A percentile compares a stretch with the other conserved stretches of the same genome.
These are phyloP conservation scores for Lentinula guzmanii DNA, from an alignment of 768 basidiomycete species.

Conservation along the genomic window DNA sequence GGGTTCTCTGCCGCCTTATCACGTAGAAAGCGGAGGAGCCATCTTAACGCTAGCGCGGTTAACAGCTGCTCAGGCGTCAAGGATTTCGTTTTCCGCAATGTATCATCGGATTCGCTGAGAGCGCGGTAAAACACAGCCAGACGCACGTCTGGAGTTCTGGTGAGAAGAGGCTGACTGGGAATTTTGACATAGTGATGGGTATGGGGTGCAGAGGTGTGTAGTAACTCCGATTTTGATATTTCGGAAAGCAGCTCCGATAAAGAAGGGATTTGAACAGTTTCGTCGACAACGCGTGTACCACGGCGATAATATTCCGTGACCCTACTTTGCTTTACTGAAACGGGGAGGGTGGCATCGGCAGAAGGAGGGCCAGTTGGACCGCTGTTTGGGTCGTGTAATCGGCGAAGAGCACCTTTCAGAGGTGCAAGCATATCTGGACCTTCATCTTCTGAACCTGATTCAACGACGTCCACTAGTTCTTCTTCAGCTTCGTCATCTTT, in stretches of 20 bases:
- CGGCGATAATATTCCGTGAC: constrained; percentile 33
- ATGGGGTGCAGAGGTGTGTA: background rate
- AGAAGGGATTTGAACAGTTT: constrained; percentile 46
- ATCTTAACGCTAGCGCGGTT: constrained; percentile 54
- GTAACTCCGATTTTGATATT: constrained; percentile 20
- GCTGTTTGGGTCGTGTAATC: constrained; percentile 40
- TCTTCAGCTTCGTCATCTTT: constrained; percentile 44
- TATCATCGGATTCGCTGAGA: constrained; percentile 20
- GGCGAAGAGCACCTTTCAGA: constrained; percentile 59
- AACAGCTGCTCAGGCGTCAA: constrained; percentile 20
- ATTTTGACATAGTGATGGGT: constrained; percentile 12
- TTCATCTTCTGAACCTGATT: constrained; percentile 49
- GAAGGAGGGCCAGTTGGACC: constrained; percentile 28
- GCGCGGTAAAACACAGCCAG: constrained; percentile 50
- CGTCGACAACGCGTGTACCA: constrained; percentile 57
- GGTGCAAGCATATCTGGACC: constrained; percentile 58
- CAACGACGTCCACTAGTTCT: constrained; percentile 66
- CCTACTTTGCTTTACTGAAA: constrained; percentile 11
- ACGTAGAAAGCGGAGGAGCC: constrained; percentile 49
- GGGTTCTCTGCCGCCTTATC: constrained; percentile 40
- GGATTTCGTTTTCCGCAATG: background rate
- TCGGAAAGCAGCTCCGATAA: constrained; percentile 42
- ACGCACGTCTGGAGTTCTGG: constrained; percentile 44
- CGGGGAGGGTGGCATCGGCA: constrained; percentile 20
- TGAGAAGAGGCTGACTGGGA: constrained; percentile 36